phyloP scores from a whole-genome alignment of 768 basidiomycete species.

The Tulasnella sp. region DNA sequence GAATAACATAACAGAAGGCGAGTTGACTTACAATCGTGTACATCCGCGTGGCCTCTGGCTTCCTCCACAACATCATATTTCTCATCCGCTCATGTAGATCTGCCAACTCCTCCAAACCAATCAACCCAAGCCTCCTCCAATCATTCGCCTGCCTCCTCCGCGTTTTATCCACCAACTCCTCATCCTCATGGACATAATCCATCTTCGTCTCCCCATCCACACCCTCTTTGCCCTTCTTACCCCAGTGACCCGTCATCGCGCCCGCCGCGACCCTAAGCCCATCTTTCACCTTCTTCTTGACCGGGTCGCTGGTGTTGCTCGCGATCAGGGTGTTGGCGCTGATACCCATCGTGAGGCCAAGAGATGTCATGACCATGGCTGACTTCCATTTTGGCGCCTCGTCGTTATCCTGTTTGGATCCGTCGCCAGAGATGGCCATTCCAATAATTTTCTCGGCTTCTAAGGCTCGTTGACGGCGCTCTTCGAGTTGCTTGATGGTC shows the following conservation, averaged over 20 bases:
- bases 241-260: not conserved
- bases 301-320: not conserved
- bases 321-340: not conserved
- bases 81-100: constrained; percentile 54
- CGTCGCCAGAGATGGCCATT: constrained; percentile 32
- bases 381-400: not conserved
- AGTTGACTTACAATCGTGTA: constrained; percentile 39
- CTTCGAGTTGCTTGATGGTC: constrained; percentile 40
- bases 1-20: not conserved
- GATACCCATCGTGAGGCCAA: not conserved
- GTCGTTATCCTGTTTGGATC: constrained; percentile 25
- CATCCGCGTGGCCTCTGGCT: constrained; percentile 37
- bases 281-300: not conserved
- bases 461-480: constrained; percentile 38
- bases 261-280: not conserved
- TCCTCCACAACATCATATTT: constrained; percentile 62
- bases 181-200: constrained; percentile 28
- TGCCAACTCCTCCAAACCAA: constrained; percentile 35
- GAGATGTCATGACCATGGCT: not conserved
- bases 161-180: constrained; percentile 16
- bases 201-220: constrained; percentile 22
- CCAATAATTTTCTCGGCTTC: constrained; percentile 44
- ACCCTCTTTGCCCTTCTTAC: not conserved
- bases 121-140: constrained; percentile 29
- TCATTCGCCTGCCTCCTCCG: constrained; percentile 34